Evolutionary conservation across 148 eudicot species (phyloP), one percentile per base, ranked within the genome.

Genomic region (Arbutus unedo): DNA sequence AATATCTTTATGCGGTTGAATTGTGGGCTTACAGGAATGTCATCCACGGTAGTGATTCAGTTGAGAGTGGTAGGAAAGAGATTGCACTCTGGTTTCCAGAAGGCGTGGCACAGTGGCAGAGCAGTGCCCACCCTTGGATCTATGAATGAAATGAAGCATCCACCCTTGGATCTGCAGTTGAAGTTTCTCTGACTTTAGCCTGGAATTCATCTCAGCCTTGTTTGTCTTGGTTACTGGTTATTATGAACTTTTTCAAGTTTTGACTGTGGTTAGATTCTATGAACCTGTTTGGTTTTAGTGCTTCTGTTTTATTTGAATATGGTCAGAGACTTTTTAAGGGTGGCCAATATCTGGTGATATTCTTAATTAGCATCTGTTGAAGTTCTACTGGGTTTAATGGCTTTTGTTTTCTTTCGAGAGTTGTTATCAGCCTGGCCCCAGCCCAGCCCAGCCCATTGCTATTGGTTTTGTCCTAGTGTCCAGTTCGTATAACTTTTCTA

Each of bases 71-170:
- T 23, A 89, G 84, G 74, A 91, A 96, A 68, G 99, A 96, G 91
- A 96, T 96, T 82, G 95, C 91, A 19, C 89, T 96, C 53, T 94
- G 99, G 98, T 96, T 94, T 91, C 97, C 97, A 0, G 95, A 96
- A 83, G 95, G 99, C 8, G 62, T 84, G 38, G 92, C 91, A 14
- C 81, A 85, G 85, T 93, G 98, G 99, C 84, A 85, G 89, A 94
- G 97, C 93, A 91, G 97, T 88, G 87, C 88, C 73, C 89, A 92
- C 88, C 82, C 92, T 0, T 96, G 99, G 98, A 91, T 96, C 85
- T 92, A 93, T 60, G 97, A 94, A 79, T 93, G 88, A 90, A 84
- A 43, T 47, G 97, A 92, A 89, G 94, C 87, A 85, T 89, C 64
- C 88, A 91, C 87, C 83, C 90, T 0, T 94, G 97, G 98, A 91